These are phyloP conservation scores for Podaxis pistillaris DNA, from an alignment of 768 basidiomycete genomes.

Conservation along the genomic window DNA sequence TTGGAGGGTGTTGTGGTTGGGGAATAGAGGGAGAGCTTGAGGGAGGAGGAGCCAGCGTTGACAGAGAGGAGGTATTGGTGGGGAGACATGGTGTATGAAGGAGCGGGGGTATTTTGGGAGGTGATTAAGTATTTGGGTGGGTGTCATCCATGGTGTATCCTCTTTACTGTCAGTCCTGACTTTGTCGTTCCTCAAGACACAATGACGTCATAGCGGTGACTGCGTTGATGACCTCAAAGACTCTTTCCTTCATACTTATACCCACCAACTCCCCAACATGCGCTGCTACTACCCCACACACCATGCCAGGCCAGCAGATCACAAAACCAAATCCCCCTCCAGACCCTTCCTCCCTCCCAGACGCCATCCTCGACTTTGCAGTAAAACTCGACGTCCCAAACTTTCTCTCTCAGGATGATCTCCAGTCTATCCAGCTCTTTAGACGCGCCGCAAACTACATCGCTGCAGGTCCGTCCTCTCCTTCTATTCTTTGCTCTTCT, in stretches of 20 bases:
- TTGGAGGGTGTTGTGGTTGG: conserved; percentile 20
- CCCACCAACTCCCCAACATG: neutral
- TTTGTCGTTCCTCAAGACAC: too few species aligned
- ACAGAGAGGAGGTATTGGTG: conserved; percentile 56
- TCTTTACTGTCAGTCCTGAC: too few species aligned
- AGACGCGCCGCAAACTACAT: conserved; percentile 68
- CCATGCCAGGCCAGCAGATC: conserved; percentile 60
- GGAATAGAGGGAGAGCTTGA: conserved; percentile 74
- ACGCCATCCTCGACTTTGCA: conserved; percentile 47
- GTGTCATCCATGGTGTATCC: too few species aligned
- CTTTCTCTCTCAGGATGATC: conserved; percentile 49
- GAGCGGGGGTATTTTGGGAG: neutral
- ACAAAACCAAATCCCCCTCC: conserved; percentile 66
- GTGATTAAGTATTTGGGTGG: too few species aligned
- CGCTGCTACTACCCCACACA: neutral
- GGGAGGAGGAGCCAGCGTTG: conserved; percentile 83
- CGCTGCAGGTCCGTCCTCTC: conserved; percentile 53
- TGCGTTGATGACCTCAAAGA: too few species aligned
- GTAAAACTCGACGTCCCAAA: conserved; percentile 47
- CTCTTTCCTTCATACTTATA: neutral
- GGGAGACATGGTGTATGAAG: conserved; percentile 9
- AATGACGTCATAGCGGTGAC: neutral
- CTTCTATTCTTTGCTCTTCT: neutral
- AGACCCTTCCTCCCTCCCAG: conserved; percentile 66
- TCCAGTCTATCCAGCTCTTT: conserved; percentile 50